Conservation (phyloP, 148 eudicot genomes). For the Nyssa sinensis region DNA sequence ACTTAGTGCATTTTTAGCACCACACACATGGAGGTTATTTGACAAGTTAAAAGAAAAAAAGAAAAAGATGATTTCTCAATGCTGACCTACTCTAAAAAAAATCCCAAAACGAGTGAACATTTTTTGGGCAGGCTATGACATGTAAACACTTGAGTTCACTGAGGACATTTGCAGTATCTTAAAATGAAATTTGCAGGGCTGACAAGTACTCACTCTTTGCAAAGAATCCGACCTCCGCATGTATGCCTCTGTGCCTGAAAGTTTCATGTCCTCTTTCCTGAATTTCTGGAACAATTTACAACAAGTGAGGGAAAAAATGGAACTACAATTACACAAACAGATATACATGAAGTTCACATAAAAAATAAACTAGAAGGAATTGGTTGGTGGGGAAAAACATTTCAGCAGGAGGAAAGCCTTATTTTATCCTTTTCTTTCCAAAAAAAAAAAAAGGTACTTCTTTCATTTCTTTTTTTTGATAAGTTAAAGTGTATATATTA, state of each 20-base stretch:
- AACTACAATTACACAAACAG: background rate
- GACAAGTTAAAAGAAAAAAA: no score
- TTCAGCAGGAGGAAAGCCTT: background rate
- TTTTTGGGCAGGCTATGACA: no score
- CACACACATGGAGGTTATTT: no score
- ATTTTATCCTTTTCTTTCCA: background rate
- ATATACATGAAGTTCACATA: background rate
- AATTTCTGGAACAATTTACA: slow-evolving; percentile 58
- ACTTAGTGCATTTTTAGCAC: no score
- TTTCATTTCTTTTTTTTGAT: no score
- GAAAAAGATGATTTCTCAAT: no score
- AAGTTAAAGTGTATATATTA: no score
- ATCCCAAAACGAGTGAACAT: no score
- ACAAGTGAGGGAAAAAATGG: background rate
- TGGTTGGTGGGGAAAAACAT: background rate
- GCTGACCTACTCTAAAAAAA: background rate
- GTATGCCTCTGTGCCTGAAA: slow-evolving; percentile 82
- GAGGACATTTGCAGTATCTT: background rate
- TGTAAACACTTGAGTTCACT: background rate
- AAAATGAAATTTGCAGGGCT: background rate
- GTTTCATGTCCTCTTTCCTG: slow-evolving; percentile 76
- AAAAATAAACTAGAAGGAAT: background rate
- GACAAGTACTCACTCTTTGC: slow-evolving; percentile 55
- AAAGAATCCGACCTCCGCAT: slow-evolving; percentile 82
- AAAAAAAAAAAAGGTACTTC: no score